Conservation (phyloP, 164 flowering plant species). For the Dillenia suffruticosa region DNA sequence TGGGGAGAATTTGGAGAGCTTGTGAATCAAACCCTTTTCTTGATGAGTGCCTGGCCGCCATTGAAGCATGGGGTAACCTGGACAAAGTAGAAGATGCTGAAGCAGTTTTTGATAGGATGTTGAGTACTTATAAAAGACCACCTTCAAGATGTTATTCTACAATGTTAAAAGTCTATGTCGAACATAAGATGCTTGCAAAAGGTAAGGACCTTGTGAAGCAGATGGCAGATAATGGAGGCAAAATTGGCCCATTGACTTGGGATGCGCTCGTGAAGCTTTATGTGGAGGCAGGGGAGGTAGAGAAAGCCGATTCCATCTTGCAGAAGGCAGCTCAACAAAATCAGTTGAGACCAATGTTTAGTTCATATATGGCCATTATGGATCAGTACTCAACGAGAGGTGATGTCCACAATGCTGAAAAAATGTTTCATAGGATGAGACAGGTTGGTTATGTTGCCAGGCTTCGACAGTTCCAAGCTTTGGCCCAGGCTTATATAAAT, state of each 20-base stretch:
- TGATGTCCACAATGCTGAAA: constrained; percentile 79
- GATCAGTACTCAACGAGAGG: constrained; percentile 70
- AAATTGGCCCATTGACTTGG: constrained; percentile 64
- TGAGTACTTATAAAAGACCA: constrained; percentile 25
- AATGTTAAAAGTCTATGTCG: constrained; percentile 58
- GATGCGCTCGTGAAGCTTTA: constrained; percentile 73
- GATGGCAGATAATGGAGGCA: constrained; percentile 54
- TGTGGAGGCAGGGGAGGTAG: constrained; percentile 78
- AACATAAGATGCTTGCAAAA: constrained; percentile 54
- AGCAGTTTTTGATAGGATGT: constrained; percentile 54
- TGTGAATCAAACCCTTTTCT: constrained; percentile 41
- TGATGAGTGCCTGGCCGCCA: constrained; percentile 51
- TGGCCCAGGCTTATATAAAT: constrained; percentile 56
- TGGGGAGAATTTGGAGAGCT: constrained; percentile 57
- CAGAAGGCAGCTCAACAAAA: constrained; percentile 54
- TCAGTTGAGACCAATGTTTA: constrained; percentile 41
- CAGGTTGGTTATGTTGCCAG: constrained; percentile 53
- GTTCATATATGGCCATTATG: constrained; percentile 46
- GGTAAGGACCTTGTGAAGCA: constrained; percentile 66
- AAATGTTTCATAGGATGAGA: constrained; percentile 54
- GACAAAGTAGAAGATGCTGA: constrained; percentile 67
- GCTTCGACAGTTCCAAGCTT: constrained; percentile 35
- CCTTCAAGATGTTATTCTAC: constrained; percentile 35
- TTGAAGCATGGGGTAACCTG: constrained; percentile 82
- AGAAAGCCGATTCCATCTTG: constrained; percentile 71